Percentiles rank a stretch among this genome's conserved stretches.
phyloP scores from a whole-genome alignment of 768 basidiomycete species.

The Collybia sp. region DNA sequence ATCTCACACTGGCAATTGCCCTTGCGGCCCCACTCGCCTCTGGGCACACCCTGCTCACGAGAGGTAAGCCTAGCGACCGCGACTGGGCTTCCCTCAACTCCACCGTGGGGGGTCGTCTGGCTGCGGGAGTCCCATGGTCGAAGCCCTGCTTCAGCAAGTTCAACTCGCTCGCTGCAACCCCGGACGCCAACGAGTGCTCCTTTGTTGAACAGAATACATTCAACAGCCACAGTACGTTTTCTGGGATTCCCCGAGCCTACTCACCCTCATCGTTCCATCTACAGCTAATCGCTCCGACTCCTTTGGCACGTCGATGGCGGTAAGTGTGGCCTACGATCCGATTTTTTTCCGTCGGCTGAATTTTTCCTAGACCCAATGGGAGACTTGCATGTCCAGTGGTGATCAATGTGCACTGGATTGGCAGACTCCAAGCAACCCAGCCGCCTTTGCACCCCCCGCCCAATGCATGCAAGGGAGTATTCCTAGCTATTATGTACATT shows the following conservation, averaged over 20 bases:
- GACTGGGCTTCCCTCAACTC: neutral
- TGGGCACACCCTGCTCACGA: no score
- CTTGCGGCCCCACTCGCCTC: no score
- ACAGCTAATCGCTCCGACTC: no score
- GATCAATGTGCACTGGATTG: conserved; percentile 45
- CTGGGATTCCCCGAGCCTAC: no score
- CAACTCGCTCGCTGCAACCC: conserved; percentile 2
- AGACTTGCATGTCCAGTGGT: conserved; percentile 44
- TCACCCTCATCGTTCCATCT: no score
- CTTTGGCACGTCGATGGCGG: no score
- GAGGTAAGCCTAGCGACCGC: no score
- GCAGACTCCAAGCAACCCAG: conserved; percentile 20
- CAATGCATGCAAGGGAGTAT: conserved; percentile 33
- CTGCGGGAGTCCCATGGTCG: neutral
- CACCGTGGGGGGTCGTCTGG: neutral
- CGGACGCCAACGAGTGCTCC: neutral
- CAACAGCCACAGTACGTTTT: no score
- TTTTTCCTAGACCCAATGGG: conserved; percentile 37
- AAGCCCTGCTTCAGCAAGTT: neutral
- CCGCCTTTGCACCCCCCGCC: conserved; percentile 16
- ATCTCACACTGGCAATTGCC: no score
- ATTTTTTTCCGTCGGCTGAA: no score
- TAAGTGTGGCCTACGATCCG: no score
- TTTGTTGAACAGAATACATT: no score
- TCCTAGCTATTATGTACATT: conserved; percentile 31